Evolutionary conservation across 176 grass and related monocot species (phyloP).

Genomic region (Aegilops tauschii): DNA sequence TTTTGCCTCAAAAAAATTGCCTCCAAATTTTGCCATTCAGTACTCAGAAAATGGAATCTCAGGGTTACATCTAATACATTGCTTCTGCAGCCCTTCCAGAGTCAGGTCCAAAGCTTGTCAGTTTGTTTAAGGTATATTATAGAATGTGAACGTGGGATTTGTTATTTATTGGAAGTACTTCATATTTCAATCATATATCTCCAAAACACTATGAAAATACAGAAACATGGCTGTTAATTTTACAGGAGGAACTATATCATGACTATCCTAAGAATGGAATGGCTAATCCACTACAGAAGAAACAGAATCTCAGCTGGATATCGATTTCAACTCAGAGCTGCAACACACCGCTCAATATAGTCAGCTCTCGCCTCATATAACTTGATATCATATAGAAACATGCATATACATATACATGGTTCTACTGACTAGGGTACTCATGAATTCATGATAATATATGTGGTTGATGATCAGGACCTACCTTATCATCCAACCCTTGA

Average conservation of each 20-base stretch:
- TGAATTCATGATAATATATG: not conserved
- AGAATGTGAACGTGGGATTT: not conserved
- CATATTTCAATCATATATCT: not conserved
- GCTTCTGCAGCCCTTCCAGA: not conserved
- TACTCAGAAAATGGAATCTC: not conserved
- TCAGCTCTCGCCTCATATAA: not conserved
- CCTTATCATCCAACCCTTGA: conserved; percentile 93
- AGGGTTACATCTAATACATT: not conserved
- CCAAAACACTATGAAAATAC: not conserved
- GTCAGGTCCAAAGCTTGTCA: not conserved
- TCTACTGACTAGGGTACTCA: not conserved
- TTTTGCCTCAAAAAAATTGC: not conserved
- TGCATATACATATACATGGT: not conserved
- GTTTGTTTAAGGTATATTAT: not conserved
- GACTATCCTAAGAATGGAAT: not conserved
- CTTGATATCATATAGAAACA: not conserved
- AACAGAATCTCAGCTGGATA: not conserved
- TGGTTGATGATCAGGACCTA: conserved; percentile 28
- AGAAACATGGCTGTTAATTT: not conserved
- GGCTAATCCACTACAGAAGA: not conserved
- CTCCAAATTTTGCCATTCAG: not conserved
- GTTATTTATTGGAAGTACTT: not conserved
- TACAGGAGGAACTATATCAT: not conserved
- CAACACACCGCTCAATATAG: not conserved
- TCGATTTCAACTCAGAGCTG: not conserved